Conservation (phyloP, 768 basidiomycete species). For the Tricholoma saponaceum region DNA sequence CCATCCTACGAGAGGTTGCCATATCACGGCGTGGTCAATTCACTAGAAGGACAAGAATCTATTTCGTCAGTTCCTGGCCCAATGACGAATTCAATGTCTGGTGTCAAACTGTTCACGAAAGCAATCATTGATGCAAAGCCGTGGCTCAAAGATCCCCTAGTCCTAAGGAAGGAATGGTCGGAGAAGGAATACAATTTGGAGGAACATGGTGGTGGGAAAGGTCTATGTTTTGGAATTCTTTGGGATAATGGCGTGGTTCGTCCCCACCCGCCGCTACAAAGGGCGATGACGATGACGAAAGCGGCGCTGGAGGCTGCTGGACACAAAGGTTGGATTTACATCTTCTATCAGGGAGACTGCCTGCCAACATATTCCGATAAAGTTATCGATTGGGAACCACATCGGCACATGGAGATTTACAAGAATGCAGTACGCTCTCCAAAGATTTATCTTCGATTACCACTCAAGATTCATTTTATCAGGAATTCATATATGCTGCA, state of each 20-base stretch:
- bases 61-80: slow-evolving; percentile 56
- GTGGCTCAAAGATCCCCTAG: slow-evolving; percentile 53
- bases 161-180: slow-evolving; percentile 44
- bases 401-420: slow-evolving; percentile 49
- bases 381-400: slow-evolving; percentile 67
- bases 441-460: neutral
- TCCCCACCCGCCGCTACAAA: slow-evolving; percentile 48
- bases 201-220: slow-evolving; percentile 40
- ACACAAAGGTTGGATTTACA: slow-evolving; percentile 33
- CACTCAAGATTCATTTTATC: slow-evolving; percentile 11
- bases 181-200: slow-evolving; percentile 39
- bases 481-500: slow-evolving; percentile 47
- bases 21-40: slow-evolving; percentile 48
- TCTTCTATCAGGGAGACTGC: slow-evolving; percentile 5
- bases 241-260: slow-evolving; percentile 44
- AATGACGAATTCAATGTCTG: slow-evolving; percentile 46
- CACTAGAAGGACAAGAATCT: slow-evolving; percentile 52
- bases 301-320: slow-evolving; percentile 44
- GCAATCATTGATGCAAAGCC: slow-evolving; percentile 47
- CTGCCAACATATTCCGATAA: neutral
- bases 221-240: slow-evolving; percentile 48
- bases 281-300: slow-evolving; percentile 47
- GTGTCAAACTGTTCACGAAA: slow-evolving; percentile 49
- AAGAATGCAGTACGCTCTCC: slow-evolving; percentile 31
- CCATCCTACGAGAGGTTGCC: slow-evolving; percentile 55